Conservation (phyloP, 306 rosid species). For the Medicago lupulina region DNA sequence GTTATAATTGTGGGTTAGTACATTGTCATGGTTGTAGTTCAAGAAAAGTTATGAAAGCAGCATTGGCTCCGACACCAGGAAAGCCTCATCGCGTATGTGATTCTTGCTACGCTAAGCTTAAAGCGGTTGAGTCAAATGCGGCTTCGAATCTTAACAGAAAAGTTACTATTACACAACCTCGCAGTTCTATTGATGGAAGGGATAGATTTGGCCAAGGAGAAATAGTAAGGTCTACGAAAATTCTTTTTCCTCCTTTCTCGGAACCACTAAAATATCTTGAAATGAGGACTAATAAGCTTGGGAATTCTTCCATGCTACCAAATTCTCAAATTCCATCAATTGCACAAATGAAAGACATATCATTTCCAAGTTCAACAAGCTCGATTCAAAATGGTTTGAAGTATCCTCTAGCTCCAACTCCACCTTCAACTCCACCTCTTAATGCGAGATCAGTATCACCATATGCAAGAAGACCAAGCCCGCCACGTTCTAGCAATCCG, state of each 20-base stretch:
- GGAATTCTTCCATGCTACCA: conserved; percentile 53
- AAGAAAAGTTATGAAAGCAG: conserved; percentile 80
- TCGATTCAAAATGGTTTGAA: conserved; percentile 65
- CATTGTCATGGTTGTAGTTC: conserved; percentile 98
- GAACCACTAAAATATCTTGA: conserved; percentile 74
- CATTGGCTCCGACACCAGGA: conserved; percentile 97
- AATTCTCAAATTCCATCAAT: conserved; percentile 71
- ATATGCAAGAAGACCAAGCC: conserved; percentile 72
- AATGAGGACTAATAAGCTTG: conserved; percentile 55
- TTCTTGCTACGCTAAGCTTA: conserved; percentile 84
- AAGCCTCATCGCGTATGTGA: conserved; percentile 98
- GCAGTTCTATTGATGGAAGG: conserved; percentile 63
- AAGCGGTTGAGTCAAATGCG: conserved; percentile 60
- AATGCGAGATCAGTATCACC: conserved; percentile 68
- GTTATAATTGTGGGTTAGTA: conserved; percentile 93
- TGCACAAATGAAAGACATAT: conserved; percentile 71
- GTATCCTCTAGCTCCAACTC: conserved; percentile 46
- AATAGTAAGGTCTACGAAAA: conserved; percentile 60
- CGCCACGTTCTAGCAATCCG: conserved; percentile 63
- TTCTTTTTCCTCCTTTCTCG: conserved; percentile 64
- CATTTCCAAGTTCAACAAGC: conserved; percentile 67
- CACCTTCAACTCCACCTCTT: conserved; percentile 51
- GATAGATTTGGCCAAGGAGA: conserved; percentile 68
- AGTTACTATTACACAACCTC: conserved; percentile 47
- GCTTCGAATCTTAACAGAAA: conserved; percentile 50